Evolutionary conservation across 2,329 filamentous ascomycete genomes (phyloP), one percentile per base, ranked within the genome.

Genomic region (Arachnomyces sp.): DNA sequence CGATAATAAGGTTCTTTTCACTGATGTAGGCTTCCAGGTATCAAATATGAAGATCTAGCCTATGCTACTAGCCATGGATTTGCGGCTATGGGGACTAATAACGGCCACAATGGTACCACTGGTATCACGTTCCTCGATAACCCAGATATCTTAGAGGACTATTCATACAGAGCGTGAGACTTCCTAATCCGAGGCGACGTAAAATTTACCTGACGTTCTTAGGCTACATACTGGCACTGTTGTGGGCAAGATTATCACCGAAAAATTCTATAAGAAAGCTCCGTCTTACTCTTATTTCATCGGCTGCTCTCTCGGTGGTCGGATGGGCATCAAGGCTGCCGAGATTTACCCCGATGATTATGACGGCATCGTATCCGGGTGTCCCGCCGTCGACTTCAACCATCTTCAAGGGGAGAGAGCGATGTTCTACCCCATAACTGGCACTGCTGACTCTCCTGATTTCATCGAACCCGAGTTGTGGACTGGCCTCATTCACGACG

Each of bases 311-410:
- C 38, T 32, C 3, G 53, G 53, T 12, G 53, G 52, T 7, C 41
- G 53, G 7, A 51, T 54, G 18, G 51, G 46, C 1, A 39, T 49
- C 6, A 45, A 51, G 42, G 34, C 70, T 7, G 70, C 73, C 0
- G 68, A 80, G 46, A 48, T 57, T 3, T 77, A 68, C 43, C 74
- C 77, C 0, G 60, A 68, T 0, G 73, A 76, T 38, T 79, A 77
- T 40, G 73, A 79, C 47, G 76, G 75, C 12, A 65, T 74, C 7
- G 46, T 77, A 1, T 68, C 74, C 8, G 64, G 65, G 3, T 71
- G 65, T 1, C 62, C 65, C 3, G 66, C 72, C 0, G 74, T 73
- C 70, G 73, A 70, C 60, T 68, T 66, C 55, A 54, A 57, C 37
- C 65, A 72, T 50, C 49, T 76, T 18, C 60, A 66, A 25, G 20